Evolutionary conservation across 768 basidiomycete species (phyloP), one percentile per base, ranked within the genome.

Genomic region (Pulveroboletus sp.): DNA sequence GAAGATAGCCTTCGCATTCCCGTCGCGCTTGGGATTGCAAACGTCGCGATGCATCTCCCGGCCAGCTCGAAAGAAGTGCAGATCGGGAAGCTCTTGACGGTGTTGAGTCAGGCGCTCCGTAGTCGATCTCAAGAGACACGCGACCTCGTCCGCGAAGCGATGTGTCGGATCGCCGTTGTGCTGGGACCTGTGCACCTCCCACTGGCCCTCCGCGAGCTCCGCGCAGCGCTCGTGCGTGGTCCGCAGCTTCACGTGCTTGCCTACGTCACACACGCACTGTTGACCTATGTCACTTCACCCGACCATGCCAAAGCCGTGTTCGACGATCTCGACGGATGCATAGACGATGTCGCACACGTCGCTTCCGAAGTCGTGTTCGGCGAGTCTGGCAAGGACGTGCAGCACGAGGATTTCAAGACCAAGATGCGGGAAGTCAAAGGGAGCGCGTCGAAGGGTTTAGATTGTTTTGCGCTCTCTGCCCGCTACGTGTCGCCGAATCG

Each of bases 201-300:
- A 0, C 67, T 81, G 14, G 74, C 89, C 28, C 69, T 97, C 35
- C 82, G 81, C 32, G 93, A 97, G 64, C 72, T 98, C 43, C 79
- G 89, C n/a, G 80, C 75, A 0, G 91, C 94, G 1, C 79, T 99
- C 27, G 61, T 82, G 32, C 88, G 94, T 17, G 96, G 96, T 6
- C 95, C 96, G 1, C 95, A 98, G 48, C 78, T 97, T 0, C 95
- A 99, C 65, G 82, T 98, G 15, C 75, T 97, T 28, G 93, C 94
- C 1, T 88, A 85, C 54, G 83, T 84, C 2, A 78, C 80, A 0
- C 94, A 99, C 59, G 79, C 89, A 0, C 69, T 98, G 17, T 73
- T 98, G 33, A 78, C 83, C n/a, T 81, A 90, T 49, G 77, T 94
- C 39, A 93, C 91, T 0, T 73, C 81, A 0, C 74, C 75, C 0